Conservation (phyloP, 495 filamentous ascomycete genomes). For the Cercophora scortea region DNA sequence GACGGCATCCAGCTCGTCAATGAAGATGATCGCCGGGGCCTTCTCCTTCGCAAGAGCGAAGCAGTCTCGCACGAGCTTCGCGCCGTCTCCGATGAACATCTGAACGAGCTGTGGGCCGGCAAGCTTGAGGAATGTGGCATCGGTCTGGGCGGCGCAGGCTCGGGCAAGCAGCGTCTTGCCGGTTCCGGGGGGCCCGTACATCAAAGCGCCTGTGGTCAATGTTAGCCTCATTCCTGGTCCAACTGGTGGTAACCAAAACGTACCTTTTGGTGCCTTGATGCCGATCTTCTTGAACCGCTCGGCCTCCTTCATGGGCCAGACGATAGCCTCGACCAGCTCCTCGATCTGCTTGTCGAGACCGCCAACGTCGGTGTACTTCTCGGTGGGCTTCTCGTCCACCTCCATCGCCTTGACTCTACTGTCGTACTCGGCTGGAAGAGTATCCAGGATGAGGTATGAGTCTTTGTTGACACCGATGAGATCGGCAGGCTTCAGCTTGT, state of each 20-base stretch:
- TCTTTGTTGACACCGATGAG: conserved; percentile 99
- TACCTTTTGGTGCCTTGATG: conserved; percentile 99
- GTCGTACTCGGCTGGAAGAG: conserved; percentile 97
- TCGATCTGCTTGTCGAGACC: conserved; percentile 99
- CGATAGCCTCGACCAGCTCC: conserved; percentile 97
- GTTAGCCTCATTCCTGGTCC: neutral
- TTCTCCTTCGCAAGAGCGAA: conserved; percentile 98
- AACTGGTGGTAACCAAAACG: neutral
- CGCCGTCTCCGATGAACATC: conserved; percentile 99
- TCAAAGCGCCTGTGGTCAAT: conserved; percentile 64
- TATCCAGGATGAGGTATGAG: conserved; percentile 97
- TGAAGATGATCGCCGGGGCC: conserved; percentile 98
- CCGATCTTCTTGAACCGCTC: conserved; percentile 99
- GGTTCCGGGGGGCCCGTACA: conserved; percentile 97
- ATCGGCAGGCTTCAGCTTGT: conserved; percentile 87
- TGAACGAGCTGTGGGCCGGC: conserved; percentile 98
- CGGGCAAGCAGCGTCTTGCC: conserved; percentile 96
- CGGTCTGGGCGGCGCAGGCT: conserved; percentile 95
- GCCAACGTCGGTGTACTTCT: conserved; percentile 98
- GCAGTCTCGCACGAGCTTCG: conserved; percentile 94
- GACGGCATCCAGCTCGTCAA: conserved; percentile 94
- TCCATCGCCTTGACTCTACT: conserved; percentile 99
- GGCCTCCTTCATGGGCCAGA: conserved; percentile 99
- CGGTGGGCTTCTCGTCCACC: conserved; percentile 98
- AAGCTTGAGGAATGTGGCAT: conserved; percentile 98